A percentile compares a stretch with the other conserved stretches of the same genome.
These are phyloP conservation scores for Pythium catenulatum DNA, from an alignment of 352 stramenopile species.

Conservation along the genomic window DNA sequence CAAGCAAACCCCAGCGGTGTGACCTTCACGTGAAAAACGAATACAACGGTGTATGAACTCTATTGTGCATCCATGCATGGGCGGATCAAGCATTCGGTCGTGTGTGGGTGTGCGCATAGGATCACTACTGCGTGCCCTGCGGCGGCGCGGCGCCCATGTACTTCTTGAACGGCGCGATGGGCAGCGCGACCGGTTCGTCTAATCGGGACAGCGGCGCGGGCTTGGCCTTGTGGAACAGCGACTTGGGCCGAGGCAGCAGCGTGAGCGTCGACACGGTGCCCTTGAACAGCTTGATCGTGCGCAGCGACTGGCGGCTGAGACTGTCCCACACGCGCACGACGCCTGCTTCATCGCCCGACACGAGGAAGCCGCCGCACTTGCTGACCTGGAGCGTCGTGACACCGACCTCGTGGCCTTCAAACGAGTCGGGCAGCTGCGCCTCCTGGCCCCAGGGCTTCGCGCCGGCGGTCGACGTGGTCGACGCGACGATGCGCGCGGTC, in stretches of 20 bases:
- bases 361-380: slow-evolving; percentile 74
- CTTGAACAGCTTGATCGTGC: slow-evolving; percentile 83
- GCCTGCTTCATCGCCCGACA: slow-evolving; percentile 81
- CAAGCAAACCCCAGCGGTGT: too few species aligned
- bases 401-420: slow-evolving; percentile 82
- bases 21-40: too few species aligned
- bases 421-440: slow-evolving; percentile 73
- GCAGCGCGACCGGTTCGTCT: slow-evolving; percentile 63
- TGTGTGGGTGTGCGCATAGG: too few species aligned
- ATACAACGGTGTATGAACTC: too few species aligned
- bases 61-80: too few species aligned
- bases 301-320: slow-evolving; percentile 80
- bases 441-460: slow-evolving; percentile 68
- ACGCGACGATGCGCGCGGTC: slow-evolving; percentile 72
- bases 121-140: slow-evolving; percentile 19
- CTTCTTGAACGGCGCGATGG: slow-evolving; percentile 87
- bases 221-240: slow-evolving; percentile 84
- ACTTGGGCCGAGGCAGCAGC: slow-evolving; percentile 71
- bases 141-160: slow-evolving; percentile 71
- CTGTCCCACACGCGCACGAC: slow-evolving; percentile 83
- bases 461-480: slow-evolving; percentile 32
- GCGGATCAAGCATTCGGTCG: too few species aligned
- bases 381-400: slow-evolving; percentile 80
- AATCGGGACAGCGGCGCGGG: slow-evolving; percentile 57
- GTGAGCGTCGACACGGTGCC: slow-evolving; percentile 75